These are phyloP conservation scores for Heterobasidion irregulare DNA, from an alignment of 1,284 basidiomycete species.

Conservation along the genomic window DNA sequence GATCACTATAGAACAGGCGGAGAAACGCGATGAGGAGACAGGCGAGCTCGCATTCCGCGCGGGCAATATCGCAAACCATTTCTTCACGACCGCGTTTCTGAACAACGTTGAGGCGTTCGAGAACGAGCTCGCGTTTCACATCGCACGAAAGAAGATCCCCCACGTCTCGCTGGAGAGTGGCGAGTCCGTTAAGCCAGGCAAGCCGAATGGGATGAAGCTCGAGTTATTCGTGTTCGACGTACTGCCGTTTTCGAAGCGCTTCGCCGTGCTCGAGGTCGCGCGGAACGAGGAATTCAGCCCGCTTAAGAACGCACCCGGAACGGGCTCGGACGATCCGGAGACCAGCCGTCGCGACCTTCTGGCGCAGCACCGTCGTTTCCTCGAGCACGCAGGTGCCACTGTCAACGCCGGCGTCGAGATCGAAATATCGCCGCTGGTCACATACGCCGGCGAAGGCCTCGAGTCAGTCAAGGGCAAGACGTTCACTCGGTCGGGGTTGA, in stretches of 20 bases:
- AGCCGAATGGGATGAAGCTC: slow-evolving; percentile 99
- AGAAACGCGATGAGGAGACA: slow-evolving; percentile 58
- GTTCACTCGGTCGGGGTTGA: slow-evolving; percentile 56
- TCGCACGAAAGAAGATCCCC: slow-evolving; percentile 97
- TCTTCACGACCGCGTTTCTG: slow-evolving; percentile 90
- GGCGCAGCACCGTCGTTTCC: slow-evolving; percentile 83
- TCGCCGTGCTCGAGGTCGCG: slow-evolving; percentile 87
- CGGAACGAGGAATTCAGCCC: slow-evolving; percentile 92
- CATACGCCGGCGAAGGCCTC: slow-evolving; percentile 86
- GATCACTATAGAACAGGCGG: slow-evolving; percentile 83
- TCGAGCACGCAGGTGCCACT: slow-evolving; percentile 72
- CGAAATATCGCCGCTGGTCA: slow-evolving; percentile 49
- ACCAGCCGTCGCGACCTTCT: slow-evolving; percentile 89
- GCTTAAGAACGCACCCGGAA: slow-evolving; percentile 94
- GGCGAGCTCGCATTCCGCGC: slow-evolving; percentile 87
- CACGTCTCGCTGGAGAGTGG: slow-evolving; percentile 68
- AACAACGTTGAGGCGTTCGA: slow-evolving; percentile 80
- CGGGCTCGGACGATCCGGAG: slow-evolving; percentile 88
- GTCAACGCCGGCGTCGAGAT: slow-evolving; percentile 46
- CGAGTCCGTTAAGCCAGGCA: slow-evolving; percentile 64
- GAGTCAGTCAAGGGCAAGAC: slow-evolving; percentile 73
- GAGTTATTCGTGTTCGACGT: slow-evolving; percentile 99
- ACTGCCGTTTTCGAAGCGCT: slow-evolving; percentile 84
- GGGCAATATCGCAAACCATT: slow-evolving; percentile 98
- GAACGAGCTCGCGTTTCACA: slow-evolving; percentile 89